Evolutionary conservation across 495 filamentous ascomycete genomes (phyloP).

Genomic region (Apodospora peruviana): DNA sequence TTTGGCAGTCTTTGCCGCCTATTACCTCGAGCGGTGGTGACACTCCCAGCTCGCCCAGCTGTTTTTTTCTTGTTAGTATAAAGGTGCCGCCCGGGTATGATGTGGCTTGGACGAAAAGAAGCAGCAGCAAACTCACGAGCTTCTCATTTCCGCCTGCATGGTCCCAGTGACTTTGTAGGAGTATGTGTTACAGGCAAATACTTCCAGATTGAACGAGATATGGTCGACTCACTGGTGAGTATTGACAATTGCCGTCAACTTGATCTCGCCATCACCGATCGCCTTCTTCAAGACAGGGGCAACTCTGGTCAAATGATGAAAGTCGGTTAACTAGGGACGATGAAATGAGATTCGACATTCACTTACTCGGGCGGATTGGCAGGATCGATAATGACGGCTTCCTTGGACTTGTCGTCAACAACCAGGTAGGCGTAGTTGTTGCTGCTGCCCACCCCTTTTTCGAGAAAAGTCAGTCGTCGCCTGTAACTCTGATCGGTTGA

Average conservation of each 20-base stretch:
- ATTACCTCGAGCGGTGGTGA: constrained; percentile 59
- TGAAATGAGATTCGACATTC: background rate
- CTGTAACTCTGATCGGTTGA: background rate
- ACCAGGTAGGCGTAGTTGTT: constrained; percentile 98
- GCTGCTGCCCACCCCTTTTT: constrained; percentile 74
- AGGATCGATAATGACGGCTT: constrained; percentile 94
- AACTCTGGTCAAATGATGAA: constrained; percentile 53
- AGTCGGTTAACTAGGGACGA: background rate
- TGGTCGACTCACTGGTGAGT: constrained; percentile 77
- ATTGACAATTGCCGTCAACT: constrained; percentile 85
- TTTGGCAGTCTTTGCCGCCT: constrained; percentile 80
- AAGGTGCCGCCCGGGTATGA: background rate
- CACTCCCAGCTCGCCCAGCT: constrained; percentile 61
- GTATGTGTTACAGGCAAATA: background rate
- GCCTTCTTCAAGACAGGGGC: constrained; percentile 70
- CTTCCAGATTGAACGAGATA: background rate
- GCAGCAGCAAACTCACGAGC: constrained; percentile 46
- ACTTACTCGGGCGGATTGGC: constrained; percentile 86
- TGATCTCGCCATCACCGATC: constrained; percentile 65
- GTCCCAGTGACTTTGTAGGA: constrained; percentile 74
- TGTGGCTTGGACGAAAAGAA: background rate
- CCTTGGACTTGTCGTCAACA: constrained; percentile 76
- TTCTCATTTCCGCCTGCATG: constrained; percentile 89
- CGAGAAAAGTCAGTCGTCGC: background rate
- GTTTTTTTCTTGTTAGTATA: constrained; percentile 21